These are phyloP conservation scores for Yarrowia galli DNA, from an alignment of 1,139 yeast genomes.

Conservation along the genomic window DNA sequence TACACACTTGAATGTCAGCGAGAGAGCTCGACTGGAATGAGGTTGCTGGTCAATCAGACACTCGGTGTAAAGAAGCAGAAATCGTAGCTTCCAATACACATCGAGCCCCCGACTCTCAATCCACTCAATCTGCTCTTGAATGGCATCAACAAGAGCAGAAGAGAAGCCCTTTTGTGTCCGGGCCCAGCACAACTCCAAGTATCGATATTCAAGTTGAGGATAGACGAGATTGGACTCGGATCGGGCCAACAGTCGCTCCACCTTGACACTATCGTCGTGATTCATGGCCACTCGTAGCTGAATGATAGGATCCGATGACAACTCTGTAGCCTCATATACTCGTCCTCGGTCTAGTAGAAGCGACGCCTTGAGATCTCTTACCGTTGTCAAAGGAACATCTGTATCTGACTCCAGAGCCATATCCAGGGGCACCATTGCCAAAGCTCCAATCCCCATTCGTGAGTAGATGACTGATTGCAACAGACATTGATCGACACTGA, in stretches of 20 bases:
- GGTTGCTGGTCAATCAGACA: slow-evolving; percentile 42
- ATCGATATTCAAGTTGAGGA: slow-evolving; percentile 18
- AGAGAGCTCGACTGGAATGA: slow-evolving; percentile 44
- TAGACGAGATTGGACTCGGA: slow-evolving; percentile 18
- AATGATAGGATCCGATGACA: slow-evolving; percentile 4
- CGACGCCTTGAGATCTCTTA: slow-evolving; percentile 17
- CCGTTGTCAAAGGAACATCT: slow-evolving; percentile 21
- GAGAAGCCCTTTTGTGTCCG: slow-evolving; percentile 28
- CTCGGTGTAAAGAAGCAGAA: slow-evolving; percentile 44
- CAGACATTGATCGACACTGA: slow-evolving; percentile 40
- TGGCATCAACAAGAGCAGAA: slow-evolving; percentile 8
- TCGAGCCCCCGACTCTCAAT: slow-evolving; percentile 42
- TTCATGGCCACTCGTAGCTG: slow-evolving; percentile 21
- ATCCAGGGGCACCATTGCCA: slow-evolving; percentile 26
- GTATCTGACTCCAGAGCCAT: slow-evolving; percentile 27
- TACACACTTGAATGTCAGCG: slow-evolving; percentile 43
- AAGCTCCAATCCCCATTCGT: slow-evolving; percentile 29
- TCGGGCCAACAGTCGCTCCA: slow-evolving; percentile 8
- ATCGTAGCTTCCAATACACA: slow-evolving; percentile 43
- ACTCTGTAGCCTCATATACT: slow-evolving; percentile 40
- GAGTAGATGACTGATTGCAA: slow-evolving; percentile 23
- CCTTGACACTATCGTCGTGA: slow-evolving; percentile 10
- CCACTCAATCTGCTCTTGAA: slow-evolving; percentile 26
- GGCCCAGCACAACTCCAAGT: slow-evolving; percentile 16
- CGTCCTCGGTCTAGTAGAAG: slow-evolving; percentile 23